These are phyloP conservation scores for Amanita thiersii DNA, from an alignment of 768 basidiomycete species.

Conservation along the genomic window DNA sequence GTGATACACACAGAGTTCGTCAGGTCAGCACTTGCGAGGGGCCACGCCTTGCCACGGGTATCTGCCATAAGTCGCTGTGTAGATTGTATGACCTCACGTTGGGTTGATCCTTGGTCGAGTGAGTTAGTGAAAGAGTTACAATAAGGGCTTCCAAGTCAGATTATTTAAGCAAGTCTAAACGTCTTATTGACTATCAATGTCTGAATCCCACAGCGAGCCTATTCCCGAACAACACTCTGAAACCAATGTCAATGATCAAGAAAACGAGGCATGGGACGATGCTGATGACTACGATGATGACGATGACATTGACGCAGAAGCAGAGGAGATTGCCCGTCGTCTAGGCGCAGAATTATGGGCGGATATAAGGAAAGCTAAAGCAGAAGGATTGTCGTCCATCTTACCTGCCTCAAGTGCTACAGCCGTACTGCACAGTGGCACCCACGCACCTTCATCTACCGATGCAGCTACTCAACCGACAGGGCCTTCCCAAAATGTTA, in stretches of 20 bases:
- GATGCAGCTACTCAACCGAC: too few relatives aligned
- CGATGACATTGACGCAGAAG: slow-evolving; percentile 58
- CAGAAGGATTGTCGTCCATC: slow-evolving; percentile 22
- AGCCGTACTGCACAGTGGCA: neutral
- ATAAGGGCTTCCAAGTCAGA: too few relatives aligned
- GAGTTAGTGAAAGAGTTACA: too few relatives aligned
- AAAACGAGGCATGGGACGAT: slow-evolving; percentile 28
- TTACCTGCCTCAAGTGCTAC: neutral
- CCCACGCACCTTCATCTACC: slow-evolving; percentile 10
- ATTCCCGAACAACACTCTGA: too few relatives aligned
- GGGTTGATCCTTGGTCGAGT: slow-evolving; percentile 81
- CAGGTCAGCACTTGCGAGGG: slow-evolving; percentile 74
- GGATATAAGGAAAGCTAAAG: slow-evolving; percentile 60
- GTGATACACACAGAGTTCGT: slow-evolving; percentile 77
- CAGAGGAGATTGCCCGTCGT: slow-evolving; percentile 64
- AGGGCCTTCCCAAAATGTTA: too few relatives aligned
- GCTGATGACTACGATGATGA: slow-evolving; percentile 53
- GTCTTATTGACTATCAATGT: slow-evolving; percentile 1
- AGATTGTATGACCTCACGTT: slow-evolving; percentile 80
- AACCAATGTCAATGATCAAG: neutral
- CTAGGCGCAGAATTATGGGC: slow-evolving; percentile 76
- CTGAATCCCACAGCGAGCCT: neutral
- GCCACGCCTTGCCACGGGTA: slow-evolving; percentile 77
- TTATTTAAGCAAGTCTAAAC: slow-evolving; percentile 7
- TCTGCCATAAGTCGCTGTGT: slow-evolving; percentile 43